Base-by-base conservation (phyloP, 2,329 filamentous ascomycete genomes). In the Leptographium galeiforme region DNA sequence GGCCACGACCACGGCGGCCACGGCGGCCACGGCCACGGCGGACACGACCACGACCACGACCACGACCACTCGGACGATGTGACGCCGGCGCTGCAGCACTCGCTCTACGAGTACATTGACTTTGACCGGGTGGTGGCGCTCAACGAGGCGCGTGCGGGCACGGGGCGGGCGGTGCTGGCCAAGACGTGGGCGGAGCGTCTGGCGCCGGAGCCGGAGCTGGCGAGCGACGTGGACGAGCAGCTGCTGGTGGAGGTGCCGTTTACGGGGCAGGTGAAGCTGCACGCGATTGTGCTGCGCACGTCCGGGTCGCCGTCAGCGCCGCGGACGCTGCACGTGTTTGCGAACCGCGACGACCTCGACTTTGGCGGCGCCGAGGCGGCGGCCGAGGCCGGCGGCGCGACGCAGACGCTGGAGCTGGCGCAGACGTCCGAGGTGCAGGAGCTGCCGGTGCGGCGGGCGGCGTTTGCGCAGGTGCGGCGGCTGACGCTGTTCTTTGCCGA, bases 231-330 rank as follows among this genome's bases (percentile, higher is more conserved):
- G 0, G 93, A 97, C 66, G 89, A 95, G 72, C 89, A 98, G 72
- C 69, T 98, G n/a, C 72, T 98, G 53, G 88, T 98, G 76, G 84
- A 85, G 58, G 78, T 97, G 40, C 93, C 93, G 86, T 98, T 98
- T 71, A 90, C 89, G 1, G 90, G 87, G 48, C 90, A 96, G 68
- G 82, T 96, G 56, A 95, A 94, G 64, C 82, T 98, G 1, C 90
- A 97, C 70, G 84, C 87, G 32, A 82, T 98, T 64, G 77, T 96
- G 30, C 70, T 98, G 55, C 89, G 91, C 64, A 87, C 88, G 2
- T 88, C 87, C 1, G 74, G 80, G 44, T 80, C 82, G 8, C 66
- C 73, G 52, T 80, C 77, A 30, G 88, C 89, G 4, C 93, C 93
- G 2, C 79, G 79, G 57, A 96, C 88, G 3, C 74, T 97, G 48